Percentiles rank a stretch among this genome's conserved stretches.
These are phyloP conservation scores for Penicillium lividum DNA, from an alignment of 495 filamentous ascomycete genomes.

Conservation along the genomic window DNA sequence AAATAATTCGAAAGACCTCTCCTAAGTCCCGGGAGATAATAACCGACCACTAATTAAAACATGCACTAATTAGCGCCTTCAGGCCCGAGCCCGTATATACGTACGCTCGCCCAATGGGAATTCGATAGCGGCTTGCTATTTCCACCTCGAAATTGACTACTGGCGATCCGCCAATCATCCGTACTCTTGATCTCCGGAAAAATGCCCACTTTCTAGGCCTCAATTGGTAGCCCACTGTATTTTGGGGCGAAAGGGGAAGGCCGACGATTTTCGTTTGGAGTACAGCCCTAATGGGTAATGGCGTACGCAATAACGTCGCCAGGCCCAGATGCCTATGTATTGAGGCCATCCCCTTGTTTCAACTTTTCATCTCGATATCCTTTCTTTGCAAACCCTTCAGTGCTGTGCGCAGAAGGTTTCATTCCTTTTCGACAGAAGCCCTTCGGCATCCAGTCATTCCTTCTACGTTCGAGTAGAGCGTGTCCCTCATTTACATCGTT, in stretches of 20 bases:
- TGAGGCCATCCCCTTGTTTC: neutral
- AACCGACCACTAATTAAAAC: neutral
- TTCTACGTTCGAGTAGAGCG: neutral
- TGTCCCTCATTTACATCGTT: neutral
- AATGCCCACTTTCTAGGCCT: neutral
- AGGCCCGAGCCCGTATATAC: neutral
- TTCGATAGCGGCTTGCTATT: neutral
- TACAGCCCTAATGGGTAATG: neutral
- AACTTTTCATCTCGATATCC: neutral
- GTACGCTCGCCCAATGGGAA: neutral
- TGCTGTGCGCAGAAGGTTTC: conserved; percentile 3
- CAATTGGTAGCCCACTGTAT: neutral
- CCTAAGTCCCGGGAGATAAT: neutral
- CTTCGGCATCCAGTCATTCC: neutral
- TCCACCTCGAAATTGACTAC: neutral
- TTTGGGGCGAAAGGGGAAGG: neutral
- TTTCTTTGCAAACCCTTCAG: neutral
- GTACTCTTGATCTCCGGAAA: neutral
- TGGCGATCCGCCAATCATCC: neutral
- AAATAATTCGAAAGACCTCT: neutral
- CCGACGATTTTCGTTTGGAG: neutral
- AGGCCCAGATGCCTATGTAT: neutral
- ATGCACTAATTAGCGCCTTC: neutral
- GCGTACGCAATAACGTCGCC: neutral
- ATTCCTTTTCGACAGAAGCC: conserved; percentile 1